Percentiles rank a stretch among this genome's conserved stretches.
Conservation (phyloP, 73 alveolate genomes). For the Durusdinium trenchii region DNA sequence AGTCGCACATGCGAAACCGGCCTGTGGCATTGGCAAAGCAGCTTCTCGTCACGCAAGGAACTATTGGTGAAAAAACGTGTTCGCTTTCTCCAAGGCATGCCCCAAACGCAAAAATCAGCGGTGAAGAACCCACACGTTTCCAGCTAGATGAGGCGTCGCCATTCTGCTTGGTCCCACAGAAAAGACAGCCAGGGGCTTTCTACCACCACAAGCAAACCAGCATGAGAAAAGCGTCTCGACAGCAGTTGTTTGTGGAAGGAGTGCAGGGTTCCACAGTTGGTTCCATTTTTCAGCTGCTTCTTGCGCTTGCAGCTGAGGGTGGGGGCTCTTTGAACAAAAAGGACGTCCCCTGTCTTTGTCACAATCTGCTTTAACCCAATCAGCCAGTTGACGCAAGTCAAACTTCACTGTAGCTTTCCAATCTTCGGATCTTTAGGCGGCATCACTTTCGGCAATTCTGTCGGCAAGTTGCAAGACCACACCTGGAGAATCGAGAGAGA, state of each 20-base stretch:
- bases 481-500: background rate
- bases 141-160: too few species aligned
- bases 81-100: too few species aligned
- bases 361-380: background rate
- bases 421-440: background rate
- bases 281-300: background rate
- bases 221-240: too few species aligned
- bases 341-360: background rate
- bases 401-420: background rate
- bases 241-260: background rate
- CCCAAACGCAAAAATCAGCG: too few species aligned
- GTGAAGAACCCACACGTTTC: too few species aligned
- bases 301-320: constrained; percentile 4
- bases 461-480: background rate
- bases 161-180: too few species aligned
- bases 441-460: background rate
- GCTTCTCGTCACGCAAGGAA: too few species aligned
- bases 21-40: too few species aligned
- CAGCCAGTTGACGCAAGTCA: background rate
- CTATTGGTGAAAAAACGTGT: too few species aligned
- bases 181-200: too few species aligned
- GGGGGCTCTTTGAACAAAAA: background rate
- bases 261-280: background rate
- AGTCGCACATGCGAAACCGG: too few species aligned
- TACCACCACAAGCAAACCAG: too few species aligned